phyloP scores from a whole-genome alignment of 805 yeast species.

The Saccharomycopsis sp. region DNA sequence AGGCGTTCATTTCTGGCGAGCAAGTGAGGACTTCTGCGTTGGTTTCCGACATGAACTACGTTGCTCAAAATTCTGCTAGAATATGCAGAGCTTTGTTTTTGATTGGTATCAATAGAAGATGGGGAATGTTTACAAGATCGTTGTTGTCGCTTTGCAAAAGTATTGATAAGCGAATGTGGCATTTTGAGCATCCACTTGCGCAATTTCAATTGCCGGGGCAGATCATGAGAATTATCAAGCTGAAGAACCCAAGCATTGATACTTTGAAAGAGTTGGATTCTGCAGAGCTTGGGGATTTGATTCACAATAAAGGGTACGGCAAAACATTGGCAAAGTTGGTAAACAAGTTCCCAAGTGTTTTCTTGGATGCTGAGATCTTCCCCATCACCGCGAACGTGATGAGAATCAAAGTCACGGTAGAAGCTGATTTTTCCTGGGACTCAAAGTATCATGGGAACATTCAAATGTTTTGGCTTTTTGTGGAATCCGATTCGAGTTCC shows the following conservation, averaged over 20 bases:
- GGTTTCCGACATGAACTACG: conserved; percentile 79
- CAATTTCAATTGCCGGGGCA: conserved; percentile 77
- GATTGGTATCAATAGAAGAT: conserved; percentile 77
- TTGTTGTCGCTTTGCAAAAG: conserved; percentile 79
- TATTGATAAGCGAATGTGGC: conserved; percentile 79
- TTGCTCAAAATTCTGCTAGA: conserved; percentile 92
- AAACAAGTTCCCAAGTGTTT: conserved; percentile 65
- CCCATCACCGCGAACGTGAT: conserved; percentile 85
- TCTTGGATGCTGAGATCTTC: conserved; percentile 71
- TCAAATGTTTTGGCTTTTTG: conserved; percentile 86
- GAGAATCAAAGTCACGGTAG: conserved; percentile 62
- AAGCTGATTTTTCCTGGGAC: conserved; percentile 84
- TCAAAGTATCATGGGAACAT: conserved; percentile 69
- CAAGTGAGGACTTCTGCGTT: conserved; percentile 69
- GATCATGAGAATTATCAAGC: conserved; percentile 51
- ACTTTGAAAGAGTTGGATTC: conserved; percentile 62
- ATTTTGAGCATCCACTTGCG: conserved; percentile 78
- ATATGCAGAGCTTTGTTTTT: conserved; percentile 85
- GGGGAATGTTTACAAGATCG: conserved; percentile 76
- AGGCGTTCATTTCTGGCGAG: conserved; percentile 77
- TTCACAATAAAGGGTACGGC: conserved; percentile 77
- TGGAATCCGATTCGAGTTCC: conserved; percentile 63
- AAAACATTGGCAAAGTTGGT: conserved; percentile 46
- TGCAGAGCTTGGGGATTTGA: conserved; percentile 78
- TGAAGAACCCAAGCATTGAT: conserved; percentile 61